These are phyloP conservation scores for Eudorina sp. DNA, from an alignment of 139 green algal genomes.

Conservation along the genomic window DNA sequence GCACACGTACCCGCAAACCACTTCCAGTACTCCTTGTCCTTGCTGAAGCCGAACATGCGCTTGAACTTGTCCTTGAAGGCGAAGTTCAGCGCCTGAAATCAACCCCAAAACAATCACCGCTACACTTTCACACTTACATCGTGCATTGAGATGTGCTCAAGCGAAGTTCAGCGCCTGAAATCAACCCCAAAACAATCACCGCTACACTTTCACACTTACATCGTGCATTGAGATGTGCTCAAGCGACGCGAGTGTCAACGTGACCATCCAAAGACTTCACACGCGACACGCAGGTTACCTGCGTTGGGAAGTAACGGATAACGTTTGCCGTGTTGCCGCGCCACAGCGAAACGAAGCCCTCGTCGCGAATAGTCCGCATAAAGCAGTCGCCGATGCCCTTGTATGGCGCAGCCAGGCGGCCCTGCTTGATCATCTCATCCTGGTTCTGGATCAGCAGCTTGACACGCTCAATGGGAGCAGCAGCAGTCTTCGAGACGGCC, in stretches of 20 bases:
- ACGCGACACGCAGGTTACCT: slow-evolving; percentile 44
- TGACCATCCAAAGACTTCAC: not conserved
- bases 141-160: too few relatives aligned
- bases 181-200: too few relatives aligned
- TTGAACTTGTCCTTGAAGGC: slow-evolving; percentile 99
- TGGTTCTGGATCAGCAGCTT: slow-evolving; percentile 94
- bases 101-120: too few relatives aligned
- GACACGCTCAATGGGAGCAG: slow-evolving; percentile 96
- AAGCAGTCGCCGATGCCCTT: slow-evolving; percentile 98
- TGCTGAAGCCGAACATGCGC: slow-evolving; percentile 95
- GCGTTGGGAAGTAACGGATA: slow-evolving; percentile 93
- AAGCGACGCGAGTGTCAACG: too few relatives aligned
- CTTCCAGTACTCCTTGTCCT: slow-evolving; percentile 92
- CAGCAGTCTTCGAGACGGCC: slow-evolving; percentile 94
- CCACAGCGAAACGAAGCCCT: slow-evolving; percentile 96
- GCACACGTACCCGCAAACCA: slow-evolving; percentile 90
- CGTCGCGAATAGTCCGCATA: slow-evolving; percentile 86
- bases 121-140: too few relatives aligned
- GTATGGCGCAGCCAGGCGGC: slow-evolving; percentile 77
- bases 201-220: too few relatives aligned
- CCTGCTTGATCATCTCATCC: slow-evolving; percentile 82
- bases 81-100: slow-evolving; percentile 99
- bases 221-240: too few relatives aligned
- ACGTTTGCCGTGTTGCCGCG: slow-evolving; percentile 98
- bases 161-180: too few relatives aligned